Conservation (phyloP, 2,329 filamentous ascomycete genomes). For the Talaromyces albobiverticillius region DNA sequence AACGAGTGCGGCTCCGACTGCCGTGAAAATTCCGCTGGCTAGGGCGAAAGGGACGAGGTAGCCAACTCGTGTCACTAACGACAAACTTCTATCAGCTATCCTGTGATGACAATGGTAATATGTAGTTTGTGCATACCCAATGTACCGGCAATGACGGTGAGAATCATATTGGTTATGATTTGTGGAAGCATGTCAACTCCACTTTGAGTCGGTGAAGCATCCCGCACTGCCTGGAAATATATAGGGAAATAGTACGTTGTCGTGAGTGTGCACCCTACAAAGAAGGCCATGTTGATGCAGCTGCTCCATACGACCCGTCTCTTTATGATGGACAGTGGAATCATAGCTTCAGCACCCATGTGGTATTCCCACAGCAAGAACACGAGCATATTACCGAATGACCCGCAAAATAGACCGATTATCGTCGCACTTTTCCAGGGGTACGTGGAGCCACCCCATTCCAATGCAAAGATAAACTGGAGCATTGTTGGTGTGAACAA, state of each 20-base stretch:
- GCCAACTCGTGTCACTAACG: constrained; percentile 1
- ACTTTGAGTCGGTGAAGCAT: constrained; percentile 28
- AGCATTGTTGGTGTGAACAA: constrained; percentile 38
- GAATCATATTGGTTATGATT: constrained; percentile 34
- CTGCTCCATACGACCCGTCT: constrained; percentile 34
- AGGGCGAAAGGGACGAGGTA: constrained; percentile 1
- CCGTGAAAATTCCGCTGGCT: not conserved
- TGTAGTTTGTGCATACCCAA: constrained; percentile 20
- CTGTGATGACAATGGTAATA: not conserved
- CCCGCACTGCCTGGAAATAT: constrained; percentile 46
- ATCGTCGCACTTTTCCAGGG: constrained; percentile 41
- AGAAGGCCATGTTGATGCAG: constrained; percentile 34
- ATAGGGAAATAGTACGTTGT: constrained; percentile 47
- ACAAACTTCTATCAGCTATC: not conserved
- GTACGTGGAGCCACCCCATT: constrained; percentile 42
- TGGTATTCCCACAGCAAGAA: constrained; percentile 40
- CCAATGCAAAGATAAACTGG: constrained; percentile 46
- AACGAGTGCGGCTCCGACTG: constrained; percentile 26
- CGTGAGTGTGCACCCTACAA: constrained; percentile 19
- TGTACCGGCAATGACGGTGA: constrained; percentile 30
- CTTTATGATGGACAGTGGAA: constrained; percentile 37
- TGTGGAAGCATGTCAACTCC: constrained; percentile 41
- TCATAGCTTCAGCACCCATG: constrained; percentile 42
- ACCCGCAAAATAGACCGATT: constrained; percentile 47
- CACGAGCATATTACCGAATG: constrained; percentile 32